Evolutionary conservation across 345 rosid genomes (phyloP).

Genomic region (Brassica incana): DNA sequence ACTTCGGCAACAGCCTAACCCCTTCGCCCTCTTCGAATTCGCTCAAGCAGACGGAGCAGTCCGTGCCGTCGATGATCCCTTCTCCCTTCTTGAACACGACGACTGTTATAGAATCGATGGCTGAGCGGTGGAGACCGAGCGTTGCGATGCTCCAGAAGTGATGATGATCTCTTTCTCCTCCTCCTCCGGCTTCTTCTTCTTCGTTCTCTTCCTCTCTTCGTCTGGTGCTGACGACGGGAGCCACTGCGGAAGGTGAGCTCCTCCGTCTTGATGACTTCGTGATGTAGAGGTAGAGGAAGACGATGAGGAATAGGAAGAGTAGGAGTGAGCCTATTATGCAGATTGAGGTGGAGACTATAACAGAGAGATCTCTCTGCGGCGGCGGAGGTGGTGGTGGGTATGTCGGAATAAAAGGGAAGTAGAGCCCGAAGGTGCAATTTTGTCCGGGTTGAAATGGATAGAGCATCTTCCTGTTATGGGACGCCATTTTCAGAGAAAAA

Average conservation of each 20-base stretch:
- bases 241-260: conserved; percentile 5
- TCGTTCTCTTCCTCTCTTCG: conserved; percentile 28
- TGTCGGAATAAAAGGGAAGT: neutral
- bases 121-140: conserved; percentile 59
- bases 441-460: neutral
- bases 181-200: neutral
- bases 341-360: neutral
- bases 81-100: conserved; percentile 53
- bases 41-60: conserved; percentile 82
- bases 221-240: conserved; percentile 9
- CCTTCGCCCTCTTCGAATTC: conserved; percentile 67
- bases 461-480: conserved; percentile 23
- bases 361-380: neutral
- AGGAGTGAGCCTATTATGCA: conserved; percentile 22
- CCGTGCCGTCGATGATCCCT: conserved; percentile 62
- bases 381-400: conserved; percentile 1
- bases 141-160: conserved; percentile 70
- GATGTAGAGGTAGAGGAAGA: conserved; percentile 22
- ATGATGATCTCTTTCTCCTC: conserved; percentile 38
- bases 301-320: conserved; percentile 33
- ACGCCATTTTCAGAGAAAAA: conserved; percentile 28
- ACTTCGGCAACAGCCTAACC: conserved; percentile 72
- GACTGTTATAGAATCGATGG: conserved; percentile 59
- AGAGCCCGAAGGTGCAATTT: neutral
- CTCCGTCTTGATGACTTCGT: neutral